Conservation (phyloP, 352 stramenopile genomes). For the Globisporangium cylindrosporum region DNA sequence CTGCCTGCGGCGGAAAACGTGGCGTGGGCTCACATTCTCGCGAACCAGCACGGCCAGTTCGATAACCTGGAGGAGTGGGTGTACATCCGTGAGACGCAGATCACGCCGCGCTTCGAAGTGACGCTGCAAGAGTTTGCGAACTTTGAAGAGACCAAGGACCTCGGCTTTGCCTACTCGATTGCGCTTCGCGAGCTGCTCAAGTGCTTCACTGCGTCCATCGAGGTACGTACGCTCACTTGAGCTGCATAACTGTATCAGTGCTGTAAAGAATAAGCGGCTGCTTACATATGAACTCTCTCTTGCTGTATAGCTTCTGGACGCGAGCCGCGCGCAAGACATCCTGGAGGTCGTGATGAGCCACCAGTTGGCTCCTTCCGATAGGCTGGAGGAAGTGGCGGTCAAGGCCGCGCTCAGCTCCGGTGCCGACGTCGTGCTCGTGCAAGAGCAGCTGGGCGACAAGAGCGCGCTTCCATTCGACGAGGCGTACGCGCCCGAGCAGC, state of each 20-base stretch:
- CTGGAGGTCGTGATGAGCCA: conserved; percentile 31
- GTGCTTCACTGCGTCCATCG: conserved; percentile 75
- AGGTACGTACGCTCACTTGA: conserved; percentile 36
- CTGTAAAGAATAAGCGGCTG: neutral
- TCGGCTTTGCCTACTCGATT: conserved; percentile 80
- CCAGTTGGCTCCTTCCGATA: conserved; percentile 6
- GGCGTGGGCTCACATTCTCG: conserved; percentile 78
- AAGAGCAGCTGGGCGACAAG: conserved; percentile 49
- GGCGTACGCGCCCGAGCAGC: conserved; percentile 34
- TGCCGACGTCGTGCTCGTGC: conserved; percentile 56
- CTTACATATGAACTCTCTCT: conserved; percentile 9
- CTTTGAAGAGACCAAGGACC: conserved; percentile 66
- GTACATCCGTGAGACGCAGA: conserved; percentile 82
- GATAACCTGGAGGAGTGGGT: conserved; percentile 85
- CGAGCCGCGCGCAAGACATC: conserved; percentile 41
- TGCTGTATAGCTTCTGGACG: conserved; percentile 42
- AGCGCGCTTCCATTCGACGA: conserved; percentile 33
- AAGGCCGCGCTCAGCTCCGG: conserved; percentile 50
- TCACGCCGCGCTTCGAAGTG: conserved; percentile 63
- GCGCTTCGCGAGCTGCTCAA: conserved; percentile 75
- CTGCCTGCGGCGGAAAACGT: conserved; percentile 59
- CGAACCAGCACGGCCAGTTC: conserved; percentile 78
- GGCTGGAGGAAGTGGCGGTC: conserved; percentile 51
- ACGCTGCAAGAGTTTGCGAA: conserved; percentile 52
- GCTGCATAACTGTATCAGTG: neutral